Evolutionary conservation across 371 early-diverging fungal genomes (phyloP).

Genomic region (Synchytrium microbalum): DNA sequence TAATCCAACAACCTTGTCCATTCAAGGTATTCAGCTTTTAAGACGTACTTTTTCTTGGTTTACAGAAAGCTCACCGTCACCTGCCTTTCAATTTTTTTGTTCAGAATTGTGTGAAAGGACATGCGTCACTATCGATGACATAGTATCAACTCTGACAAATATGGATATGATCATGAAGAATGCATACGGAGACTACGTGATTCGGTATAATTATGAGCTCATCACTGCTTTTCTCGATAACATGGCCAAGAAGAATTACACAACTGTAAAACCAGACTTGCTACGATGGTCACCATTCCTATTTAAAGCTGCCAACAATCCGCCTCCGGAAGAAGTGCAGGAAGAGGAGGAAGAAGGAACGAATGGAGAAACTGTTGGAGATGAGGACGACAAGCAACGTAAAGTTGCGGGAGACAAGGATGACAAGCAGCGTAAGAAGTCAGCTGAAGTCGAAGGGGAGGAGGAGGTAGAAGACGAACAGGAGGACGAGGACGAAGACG

Average conservation of each 20-base stretch:
- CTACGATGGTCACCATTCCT: slow-evolving; percentile 31
- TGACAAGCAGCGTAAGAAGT: too few species aligned
- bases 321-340: neutral
- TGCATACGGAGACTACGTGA: slow-evolving; percentile 25
- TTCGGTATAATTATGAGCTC: slow-evolving; percentile 18
- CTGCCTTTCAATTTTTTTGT: neutral
- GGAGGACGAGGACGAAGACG: neutral
- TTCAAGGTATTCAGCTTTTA: slow-evolving; percentile 7
- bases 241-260: slow-evolving; percentile 18
- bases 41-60: slow-evolving; percentile 3
- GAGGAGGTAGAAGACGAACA: neutral
- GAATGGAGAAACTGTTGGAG: neutral
- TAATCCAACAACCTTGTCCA: slow-evolving; percentile 21
- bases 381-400: too few species aligned
- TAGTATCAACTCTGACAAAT: slow-evolving; percentile 86
- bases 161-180: slow-evolving; percentile 70
- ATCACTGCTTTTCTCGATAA: slow-evolving; percentile 18
- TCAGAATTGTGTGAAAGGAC: slow-evolving; percentile 69
- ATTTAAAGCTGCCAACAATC: slow-evolving; percentile 4
- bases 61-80: neutral
- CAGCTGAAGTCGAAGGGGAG: neutral
- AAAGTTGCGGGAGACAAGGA: too few species aligned
- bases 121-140: slow-evolving; percentile 87
- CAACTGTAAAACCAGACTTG: slow-evolving; percentile 20
- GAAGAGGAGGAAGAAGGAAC: neutral